A percentile compares a stretch with the other conserved stretches of the same genome.
Conservation (phyloP, 2,329 filamentous ascomycete species). For the Xylaria sp. region DNA sequence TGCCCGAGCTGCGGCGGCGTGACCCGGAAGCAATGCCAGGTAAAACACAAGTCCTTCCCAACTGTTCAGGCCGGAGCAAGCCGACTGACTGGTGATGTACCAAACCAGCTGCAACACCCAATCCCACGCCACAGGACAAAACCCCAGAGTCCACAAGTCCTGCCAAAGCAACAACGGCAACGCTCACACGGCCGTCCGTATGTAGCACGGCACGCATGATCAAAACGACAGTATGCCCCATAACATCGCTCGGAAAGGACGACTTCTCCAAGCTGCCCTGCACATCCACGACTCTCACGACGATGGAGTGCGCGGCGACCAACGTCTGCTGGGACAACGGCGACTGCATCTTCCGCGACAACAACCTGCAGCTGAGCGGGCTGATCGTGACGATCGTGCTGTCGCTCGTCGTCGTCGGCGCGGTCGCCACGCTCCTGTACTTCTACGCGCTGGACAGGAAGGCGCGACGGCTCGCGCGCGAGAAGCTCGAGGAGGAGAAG, state of each 20-base stretch:
- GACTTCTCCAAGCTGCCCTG: slow-evolving; percentile 39
- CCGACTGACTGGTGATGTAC: neutral
- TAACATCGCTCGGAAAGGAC: slow-evolving; percentile 5
- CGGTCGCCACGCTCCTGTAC: slow-evolving; percentile 57
- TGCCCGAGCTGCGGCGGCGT: slow-evolving; percentile 43
- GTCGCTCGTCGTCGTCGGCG: slow-evolving; percentile 52
- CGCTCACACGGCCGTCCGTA: slow-evolving; percentile 12
- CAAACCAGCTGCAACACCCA: slow-evolving; percentile 24
- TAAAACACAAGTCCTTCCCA: slow-evolving; percentile 3
- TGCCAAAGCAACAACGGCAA: slow-evolving; percentile 21
- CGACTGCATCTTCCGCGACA: slow-evolving; percentile 54
- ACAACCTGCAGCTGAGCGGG: slow-evolving; percentile 55
- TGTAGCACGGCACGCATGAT: slow-evolving; percentile 15
- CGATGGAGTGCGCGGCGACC: slow-evolving; percentile 44
- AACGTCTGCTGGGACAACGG: slow-evolving; percentile 54
- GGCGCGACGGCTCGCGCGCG: slow-evolving; percentile 56
- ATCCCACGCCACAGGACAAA: slow-evolving; percentile 24
- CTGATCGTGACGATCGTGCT: slow-evolving; percentile 62
- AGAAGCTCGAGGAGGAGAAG: slow-evolving; percentile 61
- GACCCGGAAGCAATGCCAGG: slow-evolving; percentile 41
- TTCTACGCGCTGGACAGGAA: slow-evolving; percentile 63
- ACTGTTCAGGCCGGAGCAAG: neutral
- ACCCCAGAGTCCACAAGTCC: slow-evolving; percentile 18
- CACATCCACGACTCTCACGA: slow-evolving; percentile 48
- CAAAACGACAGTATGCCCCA: slow-evolving; percentile 27